A percentile compares a stretch with the other conserved stretches of the same genome.
These are phyloP conservation scores for Pythium vanterpoolii DNA, from an alignment of 352 stramenopile species.

Conservation along the genomic window DNA sequence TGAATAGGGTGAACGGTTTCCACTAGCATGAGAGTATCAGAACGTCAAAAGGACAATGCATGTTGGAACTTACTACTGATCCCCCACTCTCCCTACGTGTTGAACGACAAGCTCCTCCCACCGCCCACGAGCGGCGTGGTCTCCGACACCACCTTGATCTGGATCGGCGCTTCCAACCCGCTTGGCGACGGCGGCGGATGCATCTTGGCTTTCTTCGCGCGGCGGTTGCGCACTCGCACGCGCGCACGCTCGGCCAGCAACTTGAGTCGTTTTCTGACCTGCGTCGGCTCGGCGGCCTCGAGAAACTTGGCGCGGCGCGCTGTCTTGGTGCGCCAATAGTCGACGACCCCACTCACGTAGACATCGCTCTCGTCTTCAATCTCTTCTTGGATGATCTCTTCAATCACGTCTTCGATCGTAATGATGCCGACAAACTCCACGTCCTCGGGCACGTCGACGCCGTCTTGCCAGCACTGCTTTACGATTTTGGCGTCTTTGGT, in stretches of 20 bases:
- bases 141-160: conserved; percentile 51
- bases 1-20: too few relatives aligned
- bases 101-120: neutral
- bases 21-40: too few relatives aligned
- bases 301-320: conserved; percentile 32
- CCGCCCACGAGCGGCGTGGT: conserved; percentile 44
- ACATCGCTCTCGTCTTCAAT: conserved; percentile 89
- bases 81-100: neutral
- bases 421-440: conserved; percentile 83
- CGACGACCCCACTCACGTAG: conserved; percentile 55
- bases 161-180: conserved; percentile 29
- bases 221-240: conserved; percentile 39
- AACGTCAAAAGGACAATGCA: too few relatives aligned
- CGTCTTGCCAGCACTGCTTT: conserved; percentile 50
- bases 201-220: conserved; percentile 29
- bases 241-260: conserved; percentile 49
- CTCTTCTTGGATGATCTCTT: conserved; percentile 88
- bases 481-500: conserved; percentile 51
- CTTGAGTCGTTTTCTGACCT: conserved; percentile 39
- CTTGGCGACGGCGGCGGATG: conserved; percentile 3
- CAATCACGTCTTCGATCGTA: conserved; percentile 91
- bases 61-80: neutral
- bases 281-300: conserved; percentile 16
- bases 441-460: conserved; percentile 30
- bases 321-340: conserved; percentile 49